Conservation (phyloP, 345 rosid species). For the Populus euphratica region DNA sequence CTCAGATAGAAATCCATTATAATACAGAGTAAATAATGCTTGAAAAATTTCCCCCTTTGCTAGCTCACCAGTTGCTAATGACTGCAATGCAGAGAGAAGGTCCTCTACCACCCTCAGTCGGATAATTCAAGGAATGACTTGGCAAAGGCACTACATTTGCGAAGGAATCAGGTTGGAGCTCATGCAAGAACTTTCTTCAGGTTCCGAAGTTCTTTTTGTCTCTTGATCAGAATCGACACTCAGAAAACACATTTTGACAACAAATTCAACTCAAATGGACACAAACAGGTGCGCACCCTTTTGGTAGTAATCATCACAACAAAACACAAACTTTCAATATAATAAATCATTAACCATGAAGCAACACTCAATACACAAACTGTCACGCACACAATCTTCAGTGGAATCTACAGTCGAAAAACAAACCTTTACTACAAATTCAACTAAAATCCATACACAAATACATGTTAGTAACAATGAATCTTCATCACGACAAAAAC, state of each 20-base stretch:
- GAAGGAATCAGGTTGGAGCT: conserved; percentile 14
- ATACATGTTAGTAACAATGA: not conserved
- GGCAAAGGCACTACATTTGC: conserved; percentile 2
- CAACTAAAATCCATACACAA: not conserved
- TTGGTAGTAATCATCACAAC: not conserved
- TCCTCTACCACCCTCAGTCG: conserved; percentile 29
- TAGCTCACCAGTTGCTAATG: conserved; percentile 68
- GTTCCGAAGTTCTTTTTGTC: conserved; percentile 12
- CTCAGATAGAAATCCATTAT: conserved; percentile 78
- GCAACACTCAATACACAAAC: not conserved
- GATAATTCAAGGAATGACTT: conserved; percentile 21
- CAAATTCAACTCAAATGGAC: not conserved
- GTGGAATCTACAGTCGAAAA: not conserved
- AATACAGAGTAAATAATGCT: conserved; percentile 70
- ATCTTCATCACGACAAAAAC: not conserved
- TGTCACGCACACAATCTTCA: not conserved
- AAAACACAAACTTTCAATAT: not conserved
- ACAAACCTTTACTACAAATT: not conserved
- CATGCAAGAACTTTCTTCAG: conserved; percentile 14
- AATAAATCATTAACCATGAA: not conserved
- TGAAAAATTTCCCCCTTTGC: conserved; percentile 66
- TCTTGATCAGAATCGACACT: conserved; percentile 26
- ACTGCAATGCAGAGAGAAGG: conserved; percentile 70
- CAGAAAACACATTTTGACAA: not conserved
- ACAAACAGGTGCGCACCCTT: not conserved